Base-by-base conservation (phyloP, 768 basidiomycete genomes). In the Kwoniella dendrophila region DNA sequence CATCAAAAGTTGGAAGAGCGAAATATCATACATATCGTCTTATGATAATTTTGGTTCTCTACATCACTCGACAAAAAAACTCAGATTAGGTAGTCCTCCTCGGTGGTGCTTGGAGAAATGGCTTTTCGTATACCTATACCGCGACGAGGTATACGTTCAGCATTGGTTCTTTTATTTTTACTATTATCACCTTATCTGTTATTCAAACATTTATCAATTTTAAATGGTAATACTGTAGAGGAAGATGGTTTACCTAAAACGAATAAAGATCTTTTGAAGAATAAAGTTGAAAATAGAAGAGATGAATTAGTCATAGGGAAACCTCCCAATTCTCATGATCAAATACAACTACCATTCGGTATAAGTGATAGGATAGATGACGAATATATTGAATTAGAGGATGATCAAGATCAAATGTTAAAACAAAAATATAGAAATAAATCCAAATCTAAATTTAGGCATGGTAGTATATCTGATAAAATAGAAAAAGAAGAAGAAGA, bases 181-280 rank as follows among this genome's bases (percentile, higher is more conserved):
- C 11, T 71, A 22, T 41, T 71, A 11, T 57, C 51, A 4, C 57
- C 66, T 20, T 67, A 67, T 26, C 40, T 65, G 14, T 43, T 69
- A 10, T 40, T 66, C 27, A 36, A 43, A 33, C 68, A 58, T n/a
- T 41, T 69, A 24, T 44, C 43, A 32, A 30, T 38, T 1, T 36
- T 43, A 12, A 20, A 12, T 43, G 12, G 12, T 10, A 5, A 20
- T n/a, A 14, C 41, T 22, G 24, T 18, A 34, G 18, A 36, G 1
- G 45, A 33, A 40, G 34, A 40, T 6, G 53, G 32, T 22, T 22
- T 33, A 45, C 43, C 29, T 30, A 14, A 30, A 20, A 44, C 38
- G 5, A 56, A 44, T 24, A 20, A 10, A 7, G 40, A 44, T n/a
- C n/a, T 56, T 11, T 8, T 27, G 4, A 43, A 26, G 24, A 44